Evolutionary conservation across 2,329 filamentous ascomycete genomes (phyloP).

Genomic region (Diplodia corticola): DNA sequence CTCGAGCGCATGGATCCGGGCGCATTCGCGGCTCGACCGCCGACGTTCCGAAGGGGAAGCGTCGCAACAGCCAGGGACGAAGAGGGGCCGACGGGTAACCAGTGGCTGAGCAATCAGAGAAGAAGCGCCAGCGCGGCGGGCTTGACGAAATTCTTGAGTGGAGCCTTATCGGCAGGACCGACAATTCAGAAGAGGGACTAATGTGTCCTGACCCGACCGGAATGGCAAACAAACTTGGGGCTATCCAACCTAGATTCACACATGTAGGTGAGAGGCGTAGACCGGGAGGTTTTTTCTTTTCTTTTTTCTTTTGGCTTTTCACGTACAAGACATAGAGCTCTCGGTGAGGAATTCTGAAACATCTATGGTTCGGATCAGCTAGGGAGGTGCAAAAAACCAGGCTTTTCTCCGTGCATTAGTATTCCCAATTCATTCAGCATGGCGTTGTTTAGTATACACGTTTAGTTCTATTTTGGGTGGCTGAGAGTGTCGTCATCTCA

Average conservation of each 20-base stretch:
- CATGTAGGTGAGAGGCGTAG: background rate
- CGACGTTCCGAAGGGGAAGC: slow-evolving; percentile 2
- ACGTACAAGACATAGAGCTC: background rate
- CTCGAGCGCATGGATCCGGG: slow-evolving; percentile 22
- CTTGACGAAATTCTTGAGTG: slow-evolving; percentile 30
- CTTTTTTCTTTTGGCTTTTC: background rate
- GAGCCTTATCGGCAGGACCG: slow-evolving; percentile 35
- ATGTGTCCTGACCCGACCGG: background rate
- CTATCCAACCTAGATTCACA: background rate
- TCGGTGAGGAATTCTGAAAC: background rate
- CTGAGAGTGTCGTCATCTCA: background rate
- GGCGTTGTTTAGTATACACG: background rate
- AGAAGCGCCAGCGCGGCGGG: slow-evolving; percentile 21
- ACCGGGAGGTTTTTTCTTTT: no score
- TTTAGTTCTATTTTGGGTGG: background rate
- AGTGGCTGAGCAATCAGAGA: slow-evolving; percentile 16
- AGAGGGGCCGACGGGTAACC: slow-evolving; percentile 1
- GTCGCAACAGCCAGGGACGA: slow-evolving; percentile 1
- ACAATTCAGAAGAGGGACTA: slow-evolving; percentile 26
- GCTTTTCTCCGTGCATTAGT: background rate
- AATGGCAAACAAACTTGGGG: background rate
- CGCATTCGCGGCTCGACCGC: background rate
- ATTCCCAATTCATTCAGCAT: background rate
- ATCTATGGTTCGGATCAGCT: background rate
- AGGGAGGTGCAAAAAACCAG: background rate